Conservation (phyloP, 257 asterid species). For the Solanum lycopersicoides region DNA sequence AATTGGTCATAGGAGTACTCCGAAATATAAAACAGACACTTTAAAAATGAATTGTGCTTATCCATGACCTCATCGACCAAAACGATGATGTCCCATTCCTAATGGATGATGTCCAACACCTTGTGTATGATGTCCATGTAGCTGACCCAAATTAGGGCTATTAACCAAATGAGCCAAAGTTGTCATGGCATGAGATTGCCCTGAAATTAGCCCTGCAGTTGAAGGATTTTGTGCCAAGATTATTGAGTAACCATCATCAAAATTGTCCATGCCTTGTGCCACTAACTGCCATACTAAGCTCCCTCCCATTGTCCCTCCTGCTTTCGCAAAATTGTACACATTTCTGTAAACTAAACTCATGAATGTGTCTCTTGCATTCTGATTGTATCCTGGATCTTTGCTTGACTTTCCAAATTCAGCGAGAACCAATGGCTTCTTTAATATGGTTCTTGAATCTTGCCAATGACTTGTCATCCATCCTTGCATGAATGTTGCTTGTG, state of each 20-base stretch:
- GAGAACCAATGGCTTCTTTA: constrained; percentile 37
- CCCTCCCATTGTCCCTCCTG: constrained; percentile 47
- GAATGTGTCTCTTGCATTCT: constrained; percentile 19
- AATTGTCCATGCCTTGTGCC: constrained; percentile 43
- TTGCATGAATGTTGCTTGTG: constrained; percentile 23
- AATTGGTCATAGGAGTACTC: neutral
- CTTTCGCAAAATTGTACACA: constrained; percentile 25
- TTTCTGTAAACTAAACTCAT: constrained; percentile 10
- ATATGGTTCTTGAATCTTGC: constrained; percentile 22
- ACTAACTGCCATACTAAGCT: constrained; percentile 52
- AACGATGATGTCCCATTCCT: neutral
- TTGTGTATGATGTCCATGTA: neutral
- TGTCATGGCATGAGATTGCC: constrained; percentile 22
- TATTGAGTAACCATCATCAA: constrained; percentile 49
- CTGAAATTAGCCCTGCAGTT: constrained; percentile 24
- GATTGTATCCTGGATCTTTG: constrained; percentile 22
- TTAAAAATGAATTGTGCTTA: neutral
- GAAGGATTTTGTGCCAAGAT: constrained; percentile 35
- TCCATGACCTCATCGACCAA: neutral
- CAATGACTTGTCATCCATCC: constrained; percentile 37
- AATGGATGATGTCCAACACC: neutral
- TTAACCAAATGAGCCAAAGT: neutral
- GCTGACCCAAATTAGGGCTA: neutral
- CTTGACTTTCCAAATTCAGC: constrained; percentile 54
- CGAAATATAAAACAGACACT: neutral